Conservation (phyloP, 257 asterid species). For the Voacanga thouarsii region DNA sequence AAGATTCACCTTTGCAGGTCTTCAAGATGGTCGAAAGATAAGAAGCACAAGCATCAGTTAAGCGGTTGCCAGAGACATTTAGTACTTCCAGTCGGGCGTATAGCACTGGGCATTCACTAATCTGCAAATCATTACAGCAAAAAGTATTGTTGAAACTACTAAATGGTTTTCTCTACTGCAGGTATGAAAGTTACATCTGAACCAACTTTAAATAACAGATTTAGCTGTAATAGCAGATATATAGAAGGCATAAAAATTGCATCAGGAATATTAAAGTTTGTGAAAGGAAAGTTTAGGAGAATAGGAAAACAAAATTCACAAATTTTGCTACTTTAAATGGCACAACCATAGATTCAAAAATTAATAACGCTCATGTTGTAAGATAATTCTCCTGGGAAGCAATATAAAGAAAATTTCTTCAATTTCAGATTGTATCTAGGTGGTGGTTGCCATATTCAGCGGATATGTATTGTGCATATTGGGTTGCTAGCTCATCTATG, state of each 20-base stretch:
- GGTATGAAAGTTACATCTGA: too few relatives aligned
- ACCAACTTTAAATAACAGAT: too few relatives aligned
- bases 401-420: too few relatives aligned
- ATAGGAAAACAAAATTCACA: not conserved
- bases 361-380: not conserved
- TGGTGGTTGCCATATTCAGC: not conserved
- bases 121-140: conserved; percentile 41
- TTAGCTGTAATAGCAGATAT: too few relatives aligned
- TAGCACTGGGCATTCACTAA: conserved; percentile 74
- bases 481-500: not conserved
- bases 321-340: not conserved
- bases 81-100: conserved; percentile 83
- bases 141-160: conserved; percentile 9
- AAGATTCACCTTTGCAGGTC: conserved; percentile 68
- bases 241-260: too few relatives aligned
- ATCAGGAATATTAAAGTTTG: too few relatives aligned
- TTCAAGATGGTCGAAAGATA: conserved; percentile 70
- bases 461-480: not conserved
- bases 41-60: conserved; percentile 90
- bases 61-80: conserved; percentile 75
- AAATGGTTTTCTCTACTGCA: not conserved
- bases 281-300: not conserved
- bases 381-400: too few relatives aligned
- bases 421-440: not conserved
- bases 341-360: not conserved